Evolutionary conservation across 2,329 filamentous ascomycete species (phyloP).

Genomic region (Pseudocercospora cruenta): DNA sequence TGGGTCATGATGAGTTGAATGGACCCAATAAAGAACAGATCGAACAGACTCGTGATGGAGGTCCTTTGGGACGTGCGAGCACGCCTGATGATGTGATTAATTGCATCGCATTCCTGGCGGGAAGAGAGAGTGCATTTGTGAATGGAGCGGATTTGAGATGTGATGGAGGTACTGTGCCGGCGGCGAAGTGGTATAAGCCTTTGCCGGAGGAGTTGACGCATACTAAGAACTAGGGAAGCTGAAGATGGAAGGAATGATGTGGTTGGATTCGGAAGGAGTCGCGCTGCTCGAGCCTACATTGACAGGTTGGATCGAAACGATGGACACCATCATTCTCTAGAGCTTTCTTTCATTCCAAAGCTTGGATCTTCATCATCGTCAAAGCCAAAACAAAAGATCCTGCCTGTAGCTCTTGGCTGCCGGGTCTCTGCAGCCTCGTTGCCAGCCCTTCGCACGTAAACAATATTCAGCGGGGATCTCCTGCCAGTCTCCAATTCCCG

Average conservation of each 20-base stretch:
- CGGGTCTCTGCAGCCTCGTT: no score
- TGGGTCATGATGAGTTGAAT: constrained; percentile 10
- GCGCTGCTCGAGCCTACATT: no score
- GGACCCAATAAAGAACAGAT: background rate
- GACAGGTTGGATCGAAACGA: no score
- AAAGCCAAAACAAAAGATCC: no score
- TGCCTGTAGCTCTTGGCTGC: no score
- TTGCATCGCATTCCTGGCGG: constrained; percentile 13
- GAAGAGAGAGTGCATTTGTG: background rate
- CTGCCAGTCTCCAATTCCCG: no score
- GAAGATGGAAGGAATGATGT: background rate
- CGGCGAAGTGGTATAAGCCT: background rate
- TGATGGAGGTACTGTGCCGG: constrained; percentile 13
- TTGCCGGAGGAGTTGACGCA: background rate
- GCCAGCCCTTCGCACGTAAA: no score
- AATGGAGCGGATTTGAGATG: constrained; percentile 16
- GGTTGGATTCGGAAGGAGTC: no score
- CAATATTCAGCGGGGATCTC: no score
- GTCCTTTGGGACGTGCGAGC: constrained; percentile 5
- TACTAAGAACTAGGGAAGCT: background rate
- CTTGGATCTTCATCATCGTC: no score
- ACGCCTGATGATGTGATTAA: constrained; percentile 15
- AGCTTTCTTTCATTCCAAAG: no score
- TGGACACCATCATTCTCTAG: no score
- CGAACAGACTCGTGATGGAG: background rate